Evolutionary conservation across 805 yeast genomes (phyloP), one percentile per base, ranked within the genome.

Genomic region (Scheffersomyces amazonensis): DNA sequence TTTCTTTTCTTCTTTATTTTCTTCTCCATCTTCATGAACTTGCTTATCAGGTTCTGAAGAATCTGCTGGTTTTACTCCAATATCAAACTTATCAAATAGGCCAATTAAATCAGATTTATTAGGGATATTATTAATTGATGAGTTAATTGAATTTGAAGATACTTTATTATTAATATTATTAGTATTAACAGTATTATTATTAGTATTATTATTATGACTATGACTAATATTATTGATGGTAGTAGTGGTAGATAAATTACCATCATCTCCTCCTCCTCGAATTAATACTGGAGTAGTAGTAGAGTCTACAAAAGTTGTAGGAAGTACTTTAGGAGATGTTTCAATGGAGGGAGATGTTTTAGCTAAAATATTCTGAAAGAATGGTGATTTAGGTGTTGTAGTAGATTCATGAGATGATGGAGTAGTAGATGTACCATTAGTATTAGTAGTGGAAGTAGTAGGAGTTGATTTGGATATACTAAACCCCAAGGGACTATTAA

Each of bases 361-460:
- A 10, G 45, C 16, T 16, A 53, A 41, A 12, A 54, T 43, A 22
- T 40, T 50, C 18, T 46, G 49, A 16, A 50, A 32, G 23, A 53
- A 46, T 8, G 59, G 56, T 8, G 52, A 45, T 31, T 41, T 49
- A 6, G 43, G 21, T 15, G 16, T 4, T 24, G 38, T 16, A 13
- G 42, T 22, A 29, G 42, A 33, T n/a, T 39, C 13, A 12, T 25
- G 4, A 9, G 42, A 31, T 27, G 41, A 34, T 12, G 41, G 15
- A 13, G 32, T 7, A 32, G 41, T 11, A 36, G 42, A 19, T 22
- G 29, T 32, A 5, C 34, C 47, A n/a, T 18, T 34, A 25, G 60
- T 51, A 33, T 64, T 63, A 16, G 69, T 61, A 6, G 72, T 66
- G 13, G 71, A 66, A 2, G 73, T 67, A 2, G 74, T 68, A 15